Evolutionary conservation across 2,329 filamentous ascomycete species (phyloP).

Genomic region (Ophiostoma perfectum): DNA sequence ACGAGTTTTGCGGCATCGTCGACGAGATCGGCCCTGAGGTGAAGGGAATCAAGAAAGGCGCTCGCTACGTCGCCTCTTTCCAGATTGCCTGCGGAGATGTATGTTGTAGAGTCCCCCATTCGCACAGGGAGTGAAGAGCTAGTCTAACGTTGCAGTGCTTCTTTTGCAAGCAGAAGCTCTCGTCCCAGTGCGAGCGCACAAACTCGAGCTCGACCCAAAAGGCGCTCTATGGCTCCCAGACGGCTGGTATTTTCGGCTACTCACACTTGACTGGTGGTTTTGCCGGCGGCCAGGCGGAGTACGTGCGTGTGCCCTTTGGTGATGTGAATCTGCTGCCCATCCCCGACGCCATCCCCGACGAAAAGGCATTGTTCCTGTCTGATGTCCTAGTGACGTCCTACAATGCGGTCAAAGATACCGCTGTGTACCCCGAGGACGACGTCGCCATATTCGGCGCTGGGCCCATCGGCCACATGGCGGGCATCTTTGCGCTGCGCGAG

Average conservation of each 20-base stretch:
- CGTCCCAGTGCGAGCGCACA: slow-evolving; percentile 73
- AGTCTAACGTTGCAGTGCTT: slow-evolving; percentile 47
- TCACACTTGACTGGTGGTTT: slow-evolving; percentile 80
- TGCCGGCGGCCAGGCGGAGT: slow-evolving; percentile 82
- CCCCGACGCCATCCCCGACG: slow-evolving; percentile 73
- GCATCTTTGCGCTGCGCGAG: slow-evolving; percentile 67
- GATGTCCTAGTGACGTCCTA: slow-evolving; percentile 77
- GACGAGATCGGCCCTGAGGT: slow-evolving; percentile 52
- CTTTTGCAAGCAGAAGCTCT: slow-evolving; percentile 73
- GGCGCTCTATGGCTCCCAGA: slow-evolving; percentile 72
- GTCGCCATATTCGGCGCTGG: slow-evolving; percentile 84
- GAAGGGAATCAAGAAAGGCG: slow-evolving; percentile 51
- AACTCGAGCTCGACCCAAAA: slow-evolving; percentile 67
- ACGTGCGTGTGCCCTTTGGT: slow-evolving; percentile 72
- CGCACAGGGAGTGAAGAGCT: background rate
- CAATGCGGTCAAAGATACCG: slow-evolving; percentile 77
- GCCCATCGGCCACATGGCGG: slow-evolving; percentile 80
- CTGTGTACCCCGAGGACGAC: slow-evolving; percentile 67
- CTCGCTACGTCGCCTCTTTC: slow-evolving; percentile 77
- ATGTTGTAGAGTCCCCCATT: background rate
- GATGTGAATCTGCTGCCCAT: slow-evolving; percentile 77
- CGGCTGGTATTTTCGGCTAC: slow-evolving; percentile 68
- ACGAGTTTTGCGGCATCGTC: slow-evolving; percentile 55
- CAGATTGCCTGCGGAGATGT: slow-evolving; percentile 65
- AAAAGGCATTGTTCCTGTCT: slow-evolving; percentile 73